Conservation (phyloP, 164 flowering plant genomes). For the Annona squamosa region DNA sequence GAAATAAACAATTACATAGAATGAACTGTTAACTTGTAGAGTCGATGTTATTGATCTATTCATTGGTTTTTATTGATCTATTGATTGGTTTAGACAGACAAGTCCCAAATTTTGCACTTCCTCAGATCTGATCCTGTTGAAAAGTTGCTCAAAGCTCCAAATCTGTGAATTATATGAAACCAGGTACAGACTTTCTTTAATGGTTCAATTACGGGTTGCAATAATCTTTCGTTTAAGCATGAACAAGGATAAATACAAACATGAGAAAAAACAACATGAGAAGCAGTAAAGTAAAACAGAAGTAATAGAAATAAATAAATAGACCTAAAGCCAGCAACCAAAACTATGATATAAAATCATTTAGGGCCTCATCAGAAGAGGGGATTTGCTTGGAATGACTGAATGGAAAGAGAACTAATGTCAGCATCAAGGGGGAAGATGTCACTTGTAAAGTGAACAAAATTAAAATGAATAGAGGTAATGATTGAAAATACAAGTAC, state of each 20-base stretch:
- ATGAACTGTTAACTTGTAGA: neutral
- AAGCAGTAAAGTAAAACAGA: neutral
- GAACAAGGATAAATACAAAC: neutral
- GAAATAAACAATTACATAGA: conserved; percentile 9
- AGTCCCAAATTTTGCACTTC: neutral
- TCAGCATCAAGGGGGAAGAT: no score
- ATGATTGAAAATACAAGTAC: no score
- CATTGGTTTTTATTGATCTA: neutral
- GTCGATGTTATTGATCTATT: neutral
- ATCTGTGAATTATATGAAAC: neutral
- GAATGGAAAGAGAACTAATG: no score
- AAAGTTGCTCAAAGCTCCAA: neutral
- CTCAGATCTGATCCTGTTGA: neutral
- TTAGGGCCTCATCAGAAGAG: no score
- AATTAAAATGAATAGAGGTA: no score
- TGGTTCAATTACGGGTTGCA: neutral
- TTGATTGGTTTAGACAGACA: neutral
- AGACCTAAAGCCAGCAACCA: no score
- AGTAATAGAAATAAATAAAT: no score
- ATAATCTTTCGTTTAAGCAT: neutral
- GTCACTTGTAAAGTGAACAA: no score
- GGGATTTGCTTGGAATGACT: no score
- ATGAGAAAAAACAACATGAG: neutral
- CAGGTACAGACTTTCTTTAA: neutral
- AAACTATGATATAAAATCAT: no score